These are phyloP conservation scores for Lasiosphaeria ovina DNA, from an alignment of 495 filamentous ascomycete genomes.

Conservation along the genomic window DNA sequence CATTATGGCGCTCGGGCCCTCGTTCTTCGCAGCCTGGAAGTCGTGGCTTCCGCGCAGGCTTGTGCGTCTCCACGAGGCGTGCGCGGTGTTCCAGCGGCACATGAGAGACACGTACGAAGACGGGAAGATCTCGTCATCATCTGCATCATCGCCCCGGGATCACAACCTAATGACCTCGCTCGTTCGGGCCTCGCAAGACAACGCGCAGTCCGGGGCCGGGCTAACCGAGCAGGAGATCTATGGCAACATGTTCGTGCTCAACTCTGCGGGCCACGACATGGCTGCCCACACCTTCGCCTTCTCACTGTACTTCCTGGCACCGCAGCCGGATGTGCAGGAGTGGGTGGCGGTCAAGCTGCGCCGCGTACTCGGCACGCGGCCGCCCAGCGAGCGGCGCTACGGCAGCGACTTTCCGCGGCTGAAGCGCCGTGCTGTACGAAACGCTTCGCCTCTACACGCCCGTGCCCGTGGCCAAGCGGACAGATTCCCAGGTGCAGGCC, in stretches of 20 bases:
- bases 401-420: constrained; percentile 41
- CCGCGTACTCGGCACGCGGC: constrained; percentile 22
- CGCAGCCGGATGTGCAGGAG: constrained; percentile 46
- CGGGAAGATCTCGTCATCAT: constrained; percentile 7
- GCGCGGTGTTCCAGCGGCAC: constrained; percentile 28
- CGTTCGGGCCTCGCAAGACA: constrained; percentile 19
- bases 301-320: constrained; percentile 47
- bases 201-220: constrained; percentile 10
- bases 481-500: neutral
- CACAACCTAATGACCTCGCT: neutral
- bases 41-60: constrained; percentile 30
- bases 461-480: constrained; percentile 39
- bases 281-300: constrained; percentile 52
- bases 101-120: constrained; percentile 31
- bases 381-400: constrained; percentile 39
- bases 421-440: constrained; percentile 49
- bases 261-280: constrained; percentile 54
- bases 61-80: constrained; percentile 24
- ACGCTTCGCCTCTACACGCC: constrained; percentile 50
- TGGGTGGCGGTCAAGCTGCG: constrained; percentile 31
- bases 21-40: constrained; percentile 19
- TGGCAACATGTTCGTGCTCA: constrained; percentile 56
- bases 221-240: constrained; percentile 40
- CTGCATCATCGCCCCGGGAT: neutral
- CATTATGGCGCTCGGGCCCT: constrained; percentile 30